Evolutionary conservation across 1,139 yeast species (phyloP).

Genomic region (Entelexis sorbosivorans): DNA sequence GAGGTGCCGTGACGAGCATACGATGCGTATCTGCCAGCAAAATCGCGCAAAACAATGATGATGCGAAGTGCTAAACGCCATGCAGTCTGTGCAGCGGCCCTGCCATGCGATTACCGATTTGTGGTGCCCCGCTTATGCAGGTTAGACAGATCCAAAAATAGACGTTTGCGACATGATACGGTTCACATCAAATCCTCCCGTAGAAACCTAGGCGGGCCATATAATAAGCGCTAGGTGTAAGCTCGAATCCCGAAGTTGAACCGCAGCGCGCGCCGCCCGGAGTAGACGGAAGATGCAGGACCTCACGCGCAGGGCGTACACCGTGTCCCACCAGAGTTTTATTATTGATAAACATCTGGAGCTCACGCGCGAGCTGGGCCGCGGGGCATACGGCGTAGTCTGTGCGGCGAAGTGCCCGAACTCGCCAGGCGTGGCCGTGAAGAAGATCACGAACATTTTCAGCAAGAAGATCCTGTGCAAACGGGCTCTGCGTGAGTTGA

Average conservation of each 20-base stretch:
- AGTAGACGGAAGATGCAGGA: slow-evolving; percentile 11
- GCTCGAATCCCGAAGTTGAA: neutral
- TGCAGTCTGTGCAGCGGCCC: neutral
- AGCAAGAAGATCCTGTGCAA: slow-evolving; percentile 79
- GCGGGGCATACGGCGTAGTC: slow-evolving; percentile 94
- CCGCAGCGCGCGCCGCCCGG: neutral
- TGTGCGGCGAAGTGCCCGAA: slow-evolving; percentile 84
- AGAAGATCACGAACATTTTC: slow-evolving; percentile 85
- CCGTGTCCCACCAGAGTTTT: slow-evolving; percentile 82
- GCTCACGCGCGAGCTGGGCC: slow-evolving; percentile 83
- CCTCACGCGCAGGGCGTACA: slow-evolving; percentile 33
- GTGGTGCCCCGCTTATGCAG: slow-evolving; percentile 1
- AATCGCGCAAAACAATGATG: too few species aligned
- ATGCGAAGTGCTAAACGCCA: neutral
- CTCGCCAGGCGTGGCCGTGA: slow-evolving; percentile 65
- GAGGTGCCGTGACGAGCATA: too few species aligned
- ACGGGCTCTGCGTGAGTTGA: slow-evolving; percentile 79
- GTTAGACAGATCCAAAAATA: slow-evolving; percentile 4
- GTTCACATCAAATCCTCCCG: neutral
- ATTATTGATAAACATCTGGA: slow-evolving; percentile 76
- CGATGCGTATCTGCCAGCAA: too few species aligned
- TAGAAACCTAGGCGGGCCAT: neutral
- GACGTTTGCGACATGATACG: neutral
- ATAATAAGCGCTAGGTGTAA: slow-evolving; percentile 1
- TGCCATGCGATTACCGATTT: neutral